Evolutionary conservation across 768 basidiomycete genomes (phyloP), one percentile per base, ranked within the genome.

Genomic region (Suillus plorans): DNA sequence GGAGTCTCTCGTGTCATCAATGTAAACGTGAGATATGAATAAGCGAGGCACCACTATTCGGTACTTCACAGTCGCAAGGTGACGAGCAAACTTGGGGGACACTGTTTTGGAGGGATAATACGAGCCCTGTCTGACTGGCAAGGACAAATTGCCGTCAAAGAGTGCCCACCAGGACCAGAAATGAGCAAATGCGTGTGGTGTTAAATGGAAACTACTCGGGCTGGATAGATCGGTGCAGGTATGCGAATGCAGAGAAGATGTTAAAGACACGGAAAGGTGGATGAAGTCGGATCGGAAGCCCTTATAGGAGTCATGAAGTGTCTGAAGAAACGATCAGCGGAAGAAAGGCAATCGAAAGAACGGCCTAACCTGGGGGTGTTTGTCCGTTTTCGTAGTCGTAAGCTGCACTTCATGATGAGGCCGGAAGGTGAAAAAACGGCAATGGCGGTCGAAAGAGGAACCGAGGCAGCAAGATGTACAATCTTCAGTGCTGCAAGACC

Each of bases 261-360:
- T 85, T 69, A 97, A 79, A 2, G 96, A 97, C 47, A 95, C 83
- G 0, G 95, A 95, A 62, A 96, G 84, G 74, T 99, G 96, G 56
- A 98, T 89, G 73, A 94, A 96, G 76, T 98, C 91, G 6, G 95
- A 97, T 42, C 96, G 89, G 76, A 98, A 97, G 9, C 86, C 91
- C 64, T 86, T 85, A 76, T 87, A 97, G 0, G 94, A 94, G 76
- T 98, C 96, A 34, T 81, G 77, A 25, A 69, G 64, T 57, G 79
- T 81, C 84, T 85, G 67, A 2, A 58, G 44, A 70, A 62, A 64
- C 41, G 16, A 37, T 37, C 34, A 34, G 18, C 22, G 9, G 6
- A 34, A 28, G 14, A 37, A 57, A 47, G 18, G 20, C 9, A 31
- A 20, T 20, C 52, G 34, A 20, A 49, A 10, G 42, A 61, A 42